Evolutionary conservation across 805 yeast genomes (phyloP).

Genomic region (Zygoascus tannicola): DNA sequence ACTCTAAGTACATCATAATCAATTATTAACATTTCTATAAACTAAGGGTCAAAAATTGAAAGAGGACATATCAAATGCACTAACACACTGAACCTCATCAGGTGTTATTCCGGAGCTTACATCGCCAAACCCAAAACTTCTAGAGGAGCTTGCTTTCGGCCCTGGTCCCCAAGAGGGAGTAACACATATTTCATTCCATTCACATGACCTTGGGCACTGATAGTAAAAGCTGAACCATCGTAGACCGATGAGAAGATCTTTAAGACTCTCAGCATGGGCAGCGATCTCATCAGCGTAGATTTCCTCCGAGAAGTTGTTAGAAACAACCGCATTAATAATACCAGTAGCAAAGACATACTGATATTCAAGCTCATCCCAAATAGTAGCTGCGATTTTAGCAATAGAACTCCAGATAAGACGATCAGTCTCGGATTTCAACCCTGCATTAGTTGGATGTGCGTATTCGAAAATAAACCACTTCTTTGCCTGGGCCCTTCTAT

Average conservation of each 20-base stretch:
- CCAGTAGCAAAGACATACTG: conserved; percentile 1
- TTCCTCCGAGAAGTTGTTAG: neutral
- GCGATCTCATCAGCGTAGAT: neutral
- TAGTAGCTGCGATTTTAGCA: conserved; percentile 1
- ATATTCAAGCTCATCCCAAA: neutral
- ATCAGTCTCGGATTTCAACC: neutral
- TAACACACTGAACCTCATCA: too few relatives aligned
- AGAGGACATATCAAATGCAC: too few relatives aligned
- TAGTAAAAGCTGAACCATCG: conserved; percentile 4
- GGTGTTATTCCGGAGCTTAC: too few relatives aligned
- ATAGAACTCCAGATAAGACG: conserved; percentile 4
- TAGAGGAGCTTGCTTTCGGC: too few relatives aligned
- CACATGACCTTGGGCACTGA: conserved; percentile 3
- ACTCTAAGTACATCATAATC: too few relatives aligned
- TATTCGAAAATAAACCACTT: conserved; percentile 2
- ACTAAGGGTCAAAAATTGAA: too few relatives aligned
- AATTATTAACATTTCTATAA: too few relatives aligned
- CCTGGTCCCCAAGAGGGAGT: conserved; percentile 4
- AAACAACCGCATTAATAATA: neutral
- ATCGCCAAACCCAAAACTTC: too few relatives aligned
- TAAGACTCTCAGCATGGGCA: neutral
- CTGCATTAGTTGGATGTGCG: neutral
- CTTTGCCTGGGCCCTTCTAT: neutral
- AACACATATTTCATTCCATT: conserved; percentile 2
- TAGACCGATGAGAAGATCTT: conserved; percentile 1